These are phyloP conservation scores for Rugonectria rugulosa DNA, from an alignment of 2,329 filamentous ascomycete species.

Conservation along the genomic window DNA sequence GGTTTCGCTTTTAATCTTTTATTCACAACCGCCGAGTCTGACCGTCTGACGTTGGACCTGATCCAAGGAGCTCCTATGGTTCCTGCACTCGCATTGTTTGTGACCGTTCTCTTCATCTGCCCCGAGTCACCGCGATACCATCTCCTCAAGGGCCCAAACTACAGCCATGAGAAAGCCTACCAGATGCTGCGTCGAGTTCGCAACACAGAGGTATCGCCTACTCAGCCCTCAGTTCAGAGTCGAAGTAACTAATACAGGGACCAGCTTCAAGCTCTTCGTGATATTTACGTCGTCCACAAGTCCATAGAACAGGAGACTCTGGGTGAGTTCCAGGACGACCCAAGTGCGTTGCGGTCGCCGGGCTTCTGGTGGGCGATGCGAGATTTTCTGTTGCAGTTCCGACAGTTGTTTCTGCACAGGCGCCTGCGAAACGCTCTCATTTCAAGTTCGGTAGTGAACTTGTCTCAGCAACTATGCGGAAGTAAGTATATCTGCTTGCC, in stretches of 20 bases:
- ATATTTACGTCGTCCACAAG: slow-evolving; percentile 45
- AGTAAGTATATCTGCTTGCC: slow-evolving; percentile 34
- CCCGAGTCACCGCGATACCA: slow-evolving; percentile 51
- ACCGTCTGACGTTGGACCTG: slow-evolving; percentile 31
- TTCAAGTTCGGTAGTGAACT: slow-evolving; percentile 38
- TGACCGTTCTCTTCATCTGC: slow-evolving; percentile 46
- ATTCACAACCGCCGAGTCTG: slow-evolving; percentile 15
- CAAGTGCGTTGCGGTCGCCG: not conserved
- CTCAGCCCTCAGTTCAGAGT: no score
- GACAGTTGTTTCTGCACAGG: slow-evolving; percentile 19
- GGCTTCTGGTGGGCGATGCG: slow-evolving; percentile 17
- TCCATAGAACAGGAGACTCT: slow-evolving; percentile 22
- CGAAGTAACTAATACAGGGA: no score
- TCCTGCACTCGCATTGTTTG: slow-evolving; percentile 45
- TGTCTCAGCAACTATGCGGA: slow-evolving; percentile 42
- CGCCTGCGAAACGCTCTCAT: slow-evolving; percentile 31
- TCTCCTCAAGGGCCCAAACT: slow-evolving; percentile 44
- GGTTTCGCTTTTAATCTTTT: slow-evolving; percentile 34
- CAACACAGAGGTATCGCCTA: not conserved
- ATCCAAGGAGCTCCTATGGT: slow-evolving; percentile 48
- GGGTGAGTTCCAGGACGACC: slow-evolving; percentile 28
- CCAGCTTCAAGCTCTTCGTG: slow-evolving; percentile 50
- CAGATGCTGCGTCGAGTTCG: slow-evolving; percentile 34
- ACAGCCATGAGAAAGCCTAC: slow-evolving; percentile 45
- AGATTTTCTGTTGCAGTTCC: slow-evolving; percentile 35